Evolutionary conservation across 106 monocot species (phyloP), one percentile per base, ranked within the genome.

Genomic region (Phalaenopsis equestris): DNA sequence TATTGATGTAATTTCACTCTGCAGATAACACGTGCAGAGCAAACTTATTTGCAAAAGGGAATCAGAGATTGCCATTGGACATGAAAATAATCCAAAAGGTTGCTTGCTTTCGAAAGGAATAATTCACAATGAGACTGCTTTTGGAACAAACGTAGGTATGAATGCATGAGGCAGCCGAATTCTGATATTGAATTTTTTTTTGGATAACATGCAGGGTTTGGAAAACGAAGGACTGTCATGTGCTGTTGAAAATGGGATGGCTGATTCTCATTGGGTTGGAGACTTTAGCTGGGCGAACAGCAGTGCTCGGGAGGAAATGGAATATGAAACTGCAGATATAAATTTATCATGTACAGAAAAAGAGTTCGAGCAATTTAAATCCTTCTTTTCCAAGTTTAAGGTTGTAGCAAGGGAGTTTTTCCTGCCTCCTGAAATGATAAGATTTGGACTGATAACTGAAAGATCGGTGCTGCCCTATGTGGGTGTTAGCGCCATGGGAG

Each of bases 391-490:
- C 37, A 89, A 91, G 76, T 91, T 98, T 55, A 82, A 42, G 76
- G 72, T 75, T 74, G 47, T 84, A 72, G 87, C 88, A 72, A 94
- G 87, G 81, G 98, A 98, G 43, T 75, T 83, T 87, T 84, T 86
- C 79, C 47, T 91, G 38, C 91, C 94, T 72, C 88, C 85, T 82
- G 94, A 98, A 80, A 98, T 82, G 72, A 89, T 88, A 42, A 89
- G 94, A 76, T 94, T 91, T 89, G 88, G 91, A 80, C 68, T 92
- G 46, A 83, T 98, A 82, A 87, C 89, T 80, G 88, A 92, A 67
- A 88, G 68, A 87, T 83, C 89, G 68, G 61, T 94, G 77, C 81
- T 94, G 21, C 83, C 87, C 58, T 90, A 87, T 41, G 61, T 93
- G 55, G 82, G 88, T 79, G 77, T 94, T 83, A 79, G 48, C 24